These are phyloP conservation scores for Combretum micranthum DNA, from an alignment of 345 rosid species.

Conservation along the genomic window DNA sequence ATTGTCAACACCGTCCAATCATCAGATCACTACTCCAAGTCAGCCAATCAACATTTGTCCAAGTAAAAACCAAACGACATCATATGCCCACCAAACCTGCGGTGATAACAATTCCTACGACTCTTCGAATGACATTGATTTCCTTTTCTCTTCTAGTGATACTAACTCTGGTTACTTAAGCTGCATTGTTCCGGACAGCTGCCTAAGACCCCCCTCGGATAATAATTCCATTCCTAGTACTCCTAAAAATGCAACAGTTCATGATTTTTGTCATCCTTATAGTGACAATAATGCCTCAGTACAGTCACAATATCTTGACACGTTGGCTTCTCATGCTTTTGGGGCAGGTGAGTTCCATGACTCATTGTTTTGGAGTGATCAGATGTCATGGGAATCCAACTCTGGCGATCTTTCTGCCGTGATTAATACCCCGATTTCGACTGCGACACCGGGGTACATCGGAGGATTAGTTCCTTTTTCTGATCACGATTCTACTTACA, in stretches of 20 bases:
- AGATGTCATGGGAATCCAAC: conserved; percentile 35
- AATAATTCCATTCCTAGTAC: conserved; percentile 5
- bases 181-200: conserved; percentile 88
- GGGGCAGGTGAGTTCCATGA: conserved; percentile 14
- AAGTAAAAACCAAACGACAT: neutral
- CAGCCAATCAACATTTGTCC: conserved; percentile 17
- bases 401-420: conserved; percentile 52
- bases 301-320: neutral
- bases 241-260: conserved; percentile 10
- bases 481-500: too few relatives aligned
- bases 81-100: neutral
- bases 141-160: conserved; percentile 28
- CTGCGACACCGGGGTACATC: too few relatives aligned
- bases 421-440: conserved; percentile 32
- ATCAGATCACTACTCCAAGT: conserved; percentile 10
- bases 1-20: conserved; percentile 7
- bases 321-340: neutral
- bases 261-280: neutral
- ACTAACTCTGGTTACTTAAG: conserved; percentile 83
- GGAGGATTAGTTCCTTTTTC: too few relatives aligned
- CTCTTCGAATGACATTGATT: conserved; percentile 17
- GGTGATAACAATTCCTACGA: neutral
- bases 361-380: conserved; percentile 22
- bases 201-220: conserved; percentile 67
- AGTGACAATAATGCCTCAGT: neutral